These are phyloP conservation scores for Suhomyces vadensis DNA, from an alignment of 805 yeast genomes.

Conservation along the genomic window DNA sequence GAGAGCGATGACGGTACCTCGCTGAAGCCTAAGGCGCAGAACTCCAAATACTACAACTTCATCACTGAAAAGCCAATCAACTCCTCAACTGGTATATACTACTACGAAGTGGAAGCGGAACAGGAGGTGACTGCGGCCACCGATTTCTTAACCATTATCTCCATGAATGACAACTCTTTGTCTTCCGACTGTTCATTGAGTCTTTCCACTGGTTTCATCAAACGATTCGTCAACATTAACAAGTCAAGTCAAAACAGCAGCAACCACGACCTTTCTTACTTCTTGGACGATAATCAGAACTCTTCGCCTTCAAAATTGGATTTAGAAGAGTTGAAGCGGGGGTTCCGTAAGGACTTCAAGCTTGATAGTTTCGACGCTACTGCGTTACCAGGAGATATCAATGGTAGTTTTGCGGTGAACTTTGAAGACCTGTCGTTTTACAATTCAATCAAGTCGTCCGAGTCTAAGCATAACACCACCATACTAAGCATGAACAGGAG, in stretches of 20 bases:
- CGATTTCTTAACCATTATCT: conserved; percentile 31
- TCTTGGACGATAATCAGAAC: neutral
- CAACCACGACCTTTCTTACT: neutral
- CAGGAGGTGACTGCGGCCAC: conserved; percentile 38
- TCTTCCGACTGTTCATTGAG: conserved; percentile 34
- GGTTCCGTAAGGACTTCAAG: conserved; percentile 15
- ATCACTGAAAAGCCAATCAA: conserved; percentile 37
- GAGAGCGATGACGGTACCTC: neutral
- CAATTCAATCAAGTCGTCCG: conserved; percentile 36
- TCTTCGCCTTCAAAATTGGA: neutral
- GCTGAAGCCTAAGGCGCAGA: conserved; percentile 2
- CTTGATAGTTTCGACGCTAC: neutral
- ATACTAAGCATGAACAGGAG: conserved; percentile 40
- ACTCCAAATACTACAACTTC: conserved; percentile 34
- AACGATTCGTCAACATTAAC: conserved; percentile 22
- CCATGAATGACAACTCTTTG: conserved; percentile 34
- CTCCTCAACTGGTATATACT: conserved; percentile 37
- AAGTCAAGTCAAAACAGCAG: conserved; percentile 14
- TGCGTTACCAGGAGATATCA: conserved; percentile 37
- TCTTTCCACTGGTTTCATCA: conserved; percentile 37
- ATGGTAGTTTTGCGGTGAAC: conserved; percentile 43
- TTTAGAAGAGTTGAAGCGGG: conserved; percentile 9
- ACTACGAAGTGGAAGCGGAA: conserved; percentile 40
- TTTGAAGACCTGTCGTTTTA: conserved; percentile 42
- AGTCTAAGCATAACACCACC: conserved; percentile 29